These are phyloP conservation scores for Kodamaea sp. DNA, from an alignment of 1,139 yeast genomes.

Conservation along the genomic window DNA sequence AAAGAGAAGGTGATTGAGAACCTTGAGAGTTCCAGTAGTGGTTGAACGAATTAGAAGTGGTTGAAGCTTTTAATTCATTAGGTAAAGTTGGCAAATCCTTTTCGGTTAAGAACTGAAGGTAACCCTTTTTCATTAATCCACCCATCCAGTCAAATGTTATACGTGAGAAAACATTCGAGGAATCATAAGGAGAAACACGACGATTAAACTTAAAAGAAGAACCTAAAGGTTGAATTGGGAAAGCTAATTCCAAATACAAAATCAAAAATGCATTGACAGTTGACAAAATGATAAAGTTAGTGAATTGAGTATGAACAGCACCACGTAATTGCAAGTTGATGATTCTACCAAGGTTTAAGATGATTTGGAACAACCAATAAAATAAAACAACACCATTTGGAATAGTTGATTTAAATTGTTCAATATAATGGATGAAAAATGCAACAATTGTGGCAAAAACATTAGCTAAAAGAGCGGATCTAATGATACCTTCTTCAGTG, in stretches of 20 bases:
- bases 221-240: constrained; percentile 40
- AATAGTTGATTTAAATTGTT: constrained; percentile 60
- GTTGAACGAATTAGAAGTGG: constrained; percentile 49
- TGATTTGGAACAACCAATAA: constrained; percentile 66
- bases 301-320: constrained; percentile 31
- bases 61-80: constrained; percentile 50
- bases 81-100: constrained; percentile 83
- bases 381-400: constrained; percentile 69
- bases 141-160: constrained; percentile 92
- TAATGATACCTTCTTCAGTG: constrained; percentile 37
- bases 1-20: constrained; percentile 55
- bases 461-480: constrained; percentile 38
- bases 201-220: constrained; percentile 36
- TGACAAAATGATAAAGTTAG: constrained; percentile 45
- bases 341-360: constrained; percentile 38
- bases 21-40: constrained; percentile 52
- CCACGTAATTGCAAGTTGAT: constrained; percentile 50
- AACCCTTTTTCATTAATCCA: constrained; percentile 83
- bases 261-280: constrained; percentile 49
- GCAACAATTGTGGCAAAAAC: constrained; percentile 48
- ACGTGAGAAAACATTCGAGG: constrained; percentile 76
- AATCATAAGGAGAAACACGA: constrained; percentile 59
- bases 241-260: constrained; percentile 50
- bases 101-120: constrained; percentile 66
- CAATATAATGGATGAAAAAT: constrained; percentile 61